Evolutionary conservation across 2,329 filamentous ascomycete species (phyloP), one percentile per base, ranked within the genome.

Genomic region (Monilinia polystroma): DNA sequence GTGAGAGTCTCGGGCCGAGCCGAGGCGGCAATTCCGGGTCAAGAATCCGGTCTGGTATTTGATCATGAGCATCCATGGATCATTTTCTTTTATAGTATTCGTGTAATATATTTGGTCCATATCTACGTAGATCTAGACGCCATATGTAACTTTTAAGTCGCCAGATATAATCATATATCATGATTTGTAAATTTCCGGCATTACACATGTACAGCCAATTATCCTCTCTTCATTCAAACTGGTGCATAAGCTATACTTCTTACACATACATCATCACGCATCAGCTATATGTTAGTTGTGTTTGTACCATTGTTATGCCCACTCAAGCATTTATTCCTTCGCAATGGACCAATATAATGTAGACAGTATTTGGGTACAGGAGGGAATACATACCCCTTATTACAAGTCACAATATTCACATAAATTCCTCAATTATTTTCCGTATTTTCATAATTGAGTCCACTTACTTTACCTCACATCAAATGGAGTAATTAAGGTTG

Each of bases 21-120:
- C 43, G 29, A n/a, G 47, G 32, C 45, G 58, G 58, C n/a, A 60
- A 12, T 60, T 45, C 58, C 45, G 45, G 45, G 58, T 60, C 32
- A 51, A 26, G 29, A 43, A 32, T 26, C n/a, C 14, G 32, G 38
- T 26, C 14, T 51, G 47, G 12, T 49, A 18, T 18, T 18, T 38
- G 23, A 49, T 35, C 45, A 38, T 60, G 20, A 20, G 32, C 43
- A 49, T 35, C 32, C 32, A 35, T 35, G 32, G 32, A 35, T 60
- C 29, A 12, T 43, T 26, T 20, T 45, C 23, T 20, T 58, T 12
- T 20, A 26, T 29, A 4, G n/a, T 11, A 51, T 4, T 23, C 8
- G n/a, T 23, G 10, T 20, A 45, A 7, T 26, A 32, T 58, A 5
- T 26, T 43, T 57, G 29, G 20, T 38, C 23, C 29, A 7, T 51